Evolutionary conservation across 2,329 filamentous ascomycete genomes (phyloP), one percentile per base, ranked within the genome.

Genomic region (Pseudogymnoascus sp.): DNA sequence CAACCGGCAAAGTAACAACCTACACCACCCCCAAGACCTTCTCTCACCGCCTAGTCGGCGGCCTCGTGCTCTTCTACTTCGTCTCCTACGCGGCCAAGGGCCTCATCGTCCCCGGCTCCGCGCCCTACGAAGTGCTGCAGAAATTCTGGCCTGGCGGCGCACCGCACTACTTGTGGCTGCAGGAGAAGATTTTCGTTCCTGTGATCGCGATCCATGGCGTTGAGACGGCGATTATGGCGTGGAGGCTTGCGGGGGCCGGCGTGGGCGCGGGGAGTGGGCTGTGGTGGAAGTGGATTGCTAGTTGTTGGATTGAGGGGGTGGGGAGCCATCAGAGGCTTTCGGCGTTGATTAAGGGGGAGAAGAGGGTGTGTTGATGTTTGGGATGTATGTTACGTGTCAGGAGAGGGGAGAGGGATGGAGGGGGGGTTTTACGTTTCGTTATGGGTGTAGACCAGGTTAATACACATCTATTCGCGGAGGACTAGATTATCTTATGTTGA

Each of bases 241-340:
- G 40, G 26, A 4, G 59, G 2, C 59, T 61, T 6, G 14, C 19
- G 6, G 59, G 59, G 1, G 59, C 59, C 2, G 59, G 59, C 2
- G 59, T 61, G 35, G 13, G 38, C 0, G 59, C 19, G 13, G 31
- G n/a, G 10, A 61, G 59, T 10, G 59, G 19, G 7, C n/a, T 61
- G 59, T 61, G 59, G 59, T 61, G 31, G 31, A 61, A 61, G 38
- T 61, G 59, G 59, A 61, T 61, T 40, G 59, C 35, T 7, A 40
- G 35, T 26, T 61, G 59, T 61, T 42, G 21, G 21, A 61, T 61
- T 61, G 59, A 61, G 59, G 59, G 59, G 1, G 59, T 61, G 16
- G 59, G 59, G 38, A 24, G 16, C 16, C 59, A 61, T 11, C 59
- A 61, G 38, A 61, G 59, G n/a, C 59, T 61, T 61, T 26, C 35